These are phyloP conservation scores for Auriscalpium vulgare DNA, from an alignment of 768 basidiomycete genomes.

Conservation along the genomic window DNA sequence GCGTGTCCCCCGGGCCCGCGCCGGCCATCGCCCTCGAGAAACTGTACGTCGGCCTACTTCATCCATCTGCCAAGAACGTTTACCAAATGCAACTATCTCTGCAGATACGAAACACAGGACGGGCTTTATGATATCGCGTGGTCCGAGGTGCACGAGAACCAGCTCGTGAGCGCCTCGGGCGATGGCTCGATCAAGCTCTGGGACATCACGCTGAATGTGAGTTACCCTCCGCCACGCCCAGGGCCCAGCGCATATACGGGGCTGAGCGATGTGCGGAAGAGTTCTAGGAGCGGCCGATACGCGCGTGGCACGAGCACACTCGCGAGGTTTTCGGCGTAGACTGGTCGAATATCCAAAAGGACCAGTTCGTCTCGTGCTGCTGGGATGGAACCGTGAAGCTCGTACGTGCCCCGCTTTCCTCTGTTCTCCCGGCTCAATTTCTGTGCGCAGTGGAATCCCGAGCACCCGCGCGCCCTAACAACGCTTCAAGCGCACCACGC, in stretches of 20 bases:
- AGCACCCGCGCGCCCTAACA: slow-evolving; percentile 65
- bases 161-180: slow-evolving; percentile 81
- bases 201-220: slow-evolving; percentile 82
- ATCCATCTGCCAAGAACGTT: slow-evolving; percentile 11
- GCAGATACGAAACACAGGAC: slow-evolving; percentile 87
- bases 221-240: not conserved
- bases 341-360: slow-evolving; percentile 92
- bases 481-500: slow-evolving; percentile 79
- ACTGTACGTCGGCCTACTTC: slow-evolving; percentile 42
- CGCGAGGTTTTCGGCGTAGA: slow-evolving; percentile 90
- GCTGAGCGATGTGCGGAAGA: slow-evolving; percentile 16
- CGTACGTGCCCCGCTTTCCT: slow-evolving; percentile 37
- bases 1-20: slow-evolving; percentile 36
- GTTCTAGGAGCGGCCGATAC: slow-evolving; percentile 76
- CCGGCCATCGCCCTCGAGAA: slow-evolving; percentile 51
- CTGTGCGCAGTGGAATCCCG: slow-evolving; percentile 71
- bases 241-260: not conserved
- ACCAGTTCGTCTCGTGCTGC: slow-evolving; percentile 76
- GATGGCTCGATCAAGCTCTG: slow-evolving; percentile 88
- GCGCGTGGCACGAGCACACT: slow-evolving; percentile 90
- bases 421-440: not conserved
- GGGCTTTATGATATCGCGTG: slow-evolving; percentile 87
- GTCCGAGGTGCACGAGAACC: slow-evolving; percentile 94
- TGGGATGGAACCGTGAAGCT: slow-evolving; percentile 92
- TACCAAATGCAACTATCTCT: slow-evolving; percentile 27